Evolutionary conservation across 1,139 yeast genomes (phyloP).

Genomic region (Kazachstania sp.): DNA sequence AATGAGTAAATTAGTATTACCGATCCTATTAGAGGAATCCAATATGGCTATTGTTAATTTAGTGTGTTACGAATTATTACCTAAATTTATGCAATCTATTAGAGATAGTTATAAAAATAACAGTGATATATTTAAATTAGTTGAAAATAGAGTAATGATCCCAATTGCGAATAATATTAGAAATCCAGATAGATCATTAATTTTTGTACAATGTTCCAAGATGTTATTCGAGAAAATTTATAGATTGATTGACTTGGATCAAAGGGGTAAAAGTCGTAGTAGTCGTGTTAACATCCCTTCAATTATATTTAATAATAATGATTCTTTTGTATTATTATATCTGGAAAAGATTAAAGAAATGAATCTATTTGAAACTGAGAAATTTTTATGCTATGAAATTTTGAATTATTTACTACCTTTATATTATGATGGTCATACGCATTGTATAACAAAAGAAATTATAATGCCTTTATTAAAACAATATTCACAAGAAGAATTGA

Average conservation of each 20-base stretch:
- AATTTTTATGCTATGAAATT: constrained; percentile 4
- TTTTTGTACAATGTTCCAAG: constrained; percentile 7
- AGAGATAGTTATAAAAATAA: not conserved
- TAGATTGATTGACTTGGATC: not conserved
- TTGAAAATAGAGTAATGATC: not conserved
- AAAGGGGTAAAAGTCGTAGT: not conserved
- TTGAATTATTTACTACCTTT: constrained; percentile 3
- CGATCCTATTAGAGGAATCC: constrained; percentile 14
- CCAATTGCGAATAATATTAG: constrained; percentile 5
- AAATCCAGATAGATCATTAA: not conserved
- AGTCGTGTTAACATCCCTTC: not conserved
- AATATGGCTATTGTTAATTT: constrained; percentile 15
- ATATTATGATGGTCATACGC: constrained; percentile 3
- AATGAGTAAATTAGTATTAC: constrained; percentile 14
- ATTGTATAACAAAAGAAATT: not conserved
- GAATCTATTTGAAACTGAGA: not conserved
- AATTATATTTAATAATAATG: not conserved
- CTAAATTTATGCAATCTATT: constrained; percentile 6
- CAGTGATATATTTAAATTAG: not conserved
- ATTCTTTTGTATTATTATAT: not conserved
- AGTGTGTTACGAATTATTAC: constrained; percentile 16
- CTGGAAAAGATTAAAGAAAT: not conserved
- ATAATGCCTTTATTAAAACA: not conserved
- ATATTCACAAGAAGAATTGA: not conserved
- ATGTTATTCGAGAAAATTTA: not conserved